Base-by-base conservation (phyloP, 2,329 filamentous ascomycete genomes). In the Talaromyces sp. region DNA sequence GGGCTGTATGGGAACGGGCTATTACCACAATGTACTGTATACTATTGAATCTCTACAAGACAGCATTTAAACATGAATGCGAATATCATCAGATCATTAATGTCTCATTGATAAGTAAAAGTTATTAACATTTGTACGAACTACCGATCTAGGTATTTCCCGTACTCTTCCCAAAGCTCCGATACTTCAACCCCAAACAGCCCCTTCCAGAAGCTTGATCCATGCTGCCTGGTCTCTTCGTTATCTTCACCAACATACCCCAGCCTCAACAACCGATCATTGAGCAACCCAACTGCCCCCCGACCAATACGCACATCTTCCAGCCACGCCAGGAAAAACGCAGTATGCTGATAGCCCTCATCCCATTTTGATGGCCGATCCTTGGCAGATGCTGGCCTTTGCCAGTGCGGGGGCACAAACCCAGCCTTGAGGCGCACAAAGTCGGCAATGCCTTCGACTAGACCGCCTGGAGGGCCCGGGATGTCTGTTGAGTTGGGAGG, bases 391-490 rank as follows among this genome's bases (percentile, higher is more conserved):
- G 73, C 72, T 27, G 80, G 78, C 49, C 76, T 75, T 71, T 85
- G 88, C 93, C 93, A 98, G 77, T 97, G 93, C 56, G 91, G 90
- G 47, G 93, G 91, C 9, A 81, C 85, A 30, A 96, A 82, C 0
- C 83, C 84, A 56, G 88, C 88, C 65, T 85, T 86, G 63, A 98
- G 78, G 2, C 93, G 84, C 27, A 98, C 93, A 85, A 91, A 98
- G 76, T 98, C 95, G 22, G 93, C 93, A 58, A 98, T 86, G 0
- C 93, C 93, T 75, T 98, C 93, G 60, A 96, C 88, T 54, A 98
- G 76, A 0, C 95, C 95, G 0, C 88, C 88, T 0, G 89, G 89
- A 0, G 76, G 74, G 7, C 47, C 62, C 1, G 72, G 69, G 2
- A 68, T 64, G 4, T 57, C 36, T 3, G 2, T 78, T 77, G 0